These are phyloP conservation scores for Aristolochia contorta DNA, from an alignment of 164 flowering plant species.

Conservation along the genomic window DNA sequence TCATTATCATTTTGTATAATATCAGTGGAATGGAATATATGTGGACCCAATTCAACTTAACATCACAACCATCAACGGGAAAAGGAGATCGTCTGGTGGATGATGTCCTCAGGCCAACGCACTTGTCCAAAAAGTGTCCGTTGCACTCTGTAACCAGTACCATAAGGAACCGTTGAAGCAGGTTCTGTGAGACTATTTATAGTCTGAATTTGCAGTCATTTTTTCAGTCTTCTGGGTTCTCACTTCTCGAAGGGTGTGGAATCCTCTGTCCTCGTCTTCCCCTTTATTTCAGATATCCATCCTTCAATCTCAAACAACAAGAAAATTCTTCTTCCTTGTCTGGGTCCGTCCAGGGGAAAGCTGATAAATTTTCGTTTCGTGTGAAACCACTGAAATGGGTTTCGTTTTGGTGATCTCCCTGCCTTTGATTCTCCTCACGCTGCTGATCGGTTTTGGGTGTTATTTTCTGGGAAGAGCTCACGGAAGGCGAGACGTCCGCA, in stretches of 20 bases:
- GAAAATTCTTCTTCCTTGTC: neutral
- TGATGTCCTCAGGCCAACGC: no score
- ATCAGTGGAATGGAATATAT: no score
- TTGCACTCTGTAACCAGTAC: neutral
- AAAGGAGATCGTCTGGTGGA: no score
- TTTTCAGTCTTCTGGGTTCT: no score
- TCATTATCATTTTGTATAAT: no score
- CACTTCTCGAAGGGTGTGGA: neutral
- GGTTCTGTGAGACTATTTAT: no score
- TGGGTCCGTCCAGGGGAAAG: neutral
- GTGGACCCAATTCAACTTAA: no score
- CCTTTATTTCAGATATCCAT: neutral
- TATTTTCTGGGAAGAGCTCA: slow-evolving; percentile 45
- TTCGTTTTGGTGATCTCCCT: slow-evolving; percentile 60
- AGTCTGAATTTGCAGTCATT: neutral
- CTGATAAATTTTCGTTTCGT: neutral
- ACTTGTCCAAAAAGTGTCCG: neutral
- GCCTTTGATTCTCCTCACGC: slow-evolving; percentile 43
- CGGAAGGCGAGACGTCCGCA: slow-evolving; percentile 41
- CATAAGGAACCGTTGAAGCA: no score
- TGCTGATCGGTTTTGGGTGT: slow-evolving; percentile 59
- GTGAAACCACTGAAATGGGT: slow-evolving; percentile 30
- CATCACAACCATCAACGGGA: no score
- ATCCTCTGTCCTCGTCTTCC: neutral
- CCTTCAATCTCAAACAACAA: neutral